These are phyloP conservation scores for Lonicera japonica DNA, from an alignment of 129 eudicot species.

Conservation along the genomic window DNA sequence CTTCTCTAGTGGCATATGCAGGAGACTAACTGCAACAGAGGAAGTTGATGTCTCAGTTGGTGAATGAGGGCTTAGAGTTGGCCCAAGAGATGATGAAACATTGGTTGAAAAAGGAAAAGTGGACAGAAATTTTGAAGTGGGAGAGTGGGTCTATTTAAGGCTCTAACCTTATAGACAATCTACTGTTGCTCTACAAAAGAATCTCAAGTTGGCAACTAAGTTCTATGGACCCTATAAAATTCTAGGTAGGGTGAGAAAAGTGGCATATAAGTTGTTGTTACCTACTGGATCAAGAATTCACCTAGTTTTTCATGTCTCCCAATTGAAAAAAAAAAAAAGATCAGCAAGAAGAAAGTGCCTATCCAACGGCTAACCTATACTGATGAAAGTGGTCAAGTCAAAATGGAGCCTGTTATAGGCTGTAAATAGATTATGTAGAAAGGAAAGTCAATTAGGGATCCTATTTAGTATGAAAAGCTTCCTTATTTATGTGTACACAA, in stretches of 20 bases:
- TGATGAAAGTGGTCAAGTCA: neutral
- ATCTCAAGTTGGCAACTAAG: neutral
- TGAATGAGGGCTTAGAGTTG: neutral
- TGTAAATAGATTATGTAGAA: too few relatives aligned
- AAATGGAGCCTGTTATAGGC: neutral
- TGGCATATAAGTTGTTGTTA: neutral
- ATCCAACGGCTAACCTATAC: neutral
- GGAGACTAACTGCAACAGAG: neutral
- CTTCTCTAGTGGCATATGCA: neutral
- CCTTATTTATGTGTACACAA: too few relatives aligned
- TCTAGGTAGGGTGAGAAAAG: neutral
- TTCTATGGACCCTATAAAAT: neutral
- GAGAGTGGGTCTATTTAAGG: neutral
- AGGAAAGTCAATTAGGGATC: too few relatives aligned
- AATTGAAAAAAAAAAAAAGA: neutral
- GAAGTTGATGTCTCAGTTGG: neutral
- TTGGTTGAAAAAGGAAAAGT: neutral
- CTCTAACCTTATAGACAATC: neutral
- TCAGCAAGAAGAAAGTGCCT: neutral
- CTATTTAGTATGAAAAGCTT: too few relatives aligned
- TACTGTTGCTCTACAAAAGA: neutral
- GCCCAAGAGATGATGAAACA: constrained; percentile 3
- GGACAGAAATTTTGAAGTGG: constrained; percentile 6
- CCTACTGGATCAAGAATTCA: neutral
- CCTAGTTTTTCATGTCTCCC: neutral